Evolutionary conservation across 805 yeast genomes (phyloP), one percentile per base, ranked within the genome.

Genomic region (Sporopachydermia quercuum): DNA sequence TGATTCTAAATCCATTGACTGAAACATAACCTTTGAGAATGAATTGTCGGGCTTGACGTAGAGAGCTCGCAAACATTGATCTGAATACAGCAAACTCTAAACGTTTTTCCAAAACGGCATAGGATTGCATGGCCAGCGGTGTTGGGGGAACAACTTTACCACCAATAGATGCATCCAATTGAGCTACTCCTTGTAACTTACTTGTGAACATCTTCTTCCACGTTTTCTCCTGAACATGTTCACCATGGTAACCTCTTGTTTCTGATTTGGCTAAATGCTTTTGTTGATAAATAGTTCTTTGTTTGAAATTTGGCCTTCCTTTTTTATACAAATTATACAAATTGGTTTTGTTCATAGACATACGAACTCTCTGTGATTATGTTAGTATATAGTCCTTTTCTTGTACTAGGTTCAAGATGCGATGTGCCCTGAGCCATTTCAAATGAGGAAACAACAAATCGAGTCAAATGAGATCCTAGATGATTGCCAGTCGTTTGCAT

Each of bases 191-290:
- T 43, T 80, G 77, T 48, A 86, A 65, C 43, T 78, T 76, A 37
- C 68, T 65, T 40, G 75, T 64, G 62, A 89, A 87, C 38, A 70
- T 58, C 5, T 74, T 61, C 54, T 80, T 79, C 78, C 86, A 82
- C 54, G 87, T 74, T 15, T 73, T 64, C 57, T 91, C 98, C 1
- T 89, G 81, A 41, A 89, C 58, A 56, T 80, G 84, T 53, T 91
- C 97, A 50, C 98, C 98, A 57, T 89, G 98, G 58, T 89, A 89
- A 1, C 89, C 79, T 61, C 98, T 74, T 4, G 96, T 78, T 55
- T 87, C 96, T 55, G 76, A 79, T 58, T 91, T 89, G 39, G 96
- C 78, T 4, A 69, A 62, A 89, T 94, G 91, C 61, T 86, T 85
- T 59, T 89, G 94, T 60, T 84, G 94, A 61, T 69, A 91, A 43